These are phyloP conservation scores for Scheffersomyces lignicola DNA, from an alignment of 1,139 yeast species.

Conservation along the genomic window DNA sequence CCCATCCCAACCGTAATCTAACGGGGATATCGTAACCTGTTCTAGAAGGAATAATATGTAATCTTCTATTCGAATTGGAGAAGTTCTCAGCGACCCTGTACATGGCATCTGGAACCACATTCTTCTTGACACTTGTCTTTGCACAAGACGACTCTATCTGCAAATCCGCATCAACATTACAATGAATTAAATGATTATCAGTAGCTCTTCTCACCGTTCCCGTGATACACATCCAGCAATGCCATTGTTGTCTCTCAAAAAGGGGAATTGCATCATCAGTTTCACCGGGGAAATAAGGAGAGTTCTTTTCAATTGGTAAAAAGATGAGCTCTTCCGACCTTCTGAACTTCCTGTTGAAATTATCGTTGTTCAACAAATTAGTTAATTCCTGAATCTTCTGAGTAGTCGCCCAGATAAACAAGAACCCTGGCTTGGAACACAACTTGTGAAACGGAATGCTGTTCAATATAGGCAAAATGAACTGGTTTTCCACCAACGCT, in stretches of 20 bases:
- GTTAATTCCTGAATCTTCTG: constrained; percentile 66
- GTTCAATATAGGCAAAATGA: constrained; percentile 57
- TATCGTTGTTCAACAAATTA: constrained; percentile 53
- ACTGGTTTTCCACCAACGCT: constrained; percentile 72
- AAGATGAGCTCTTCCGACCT: constrained; percentile 84
- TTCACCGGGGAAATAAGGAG: constrained; percentile 58
- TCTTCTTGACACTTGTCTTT: constrained; percentile 10
- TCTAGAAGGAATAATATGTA: constrained; percentile 78
- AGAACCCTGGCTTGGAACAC: constrained; percentile 81
- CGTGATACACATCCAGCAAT: constrained; percentile 96
- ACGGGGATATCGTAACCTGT: constrained; percentile 66
- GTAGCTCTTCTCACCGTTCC: constrained; percentile 88
- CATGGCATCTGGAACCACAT: constrained; percentile 68
- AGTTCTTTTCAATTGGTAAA: constrained; percentile 58
- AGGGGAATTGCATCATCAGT: constrained; percentile 19
- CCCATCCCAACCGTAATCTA: constrained; percentile 85
- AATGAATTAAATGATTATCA: constrained; percentile 82
- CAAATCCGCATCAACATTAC: constrained; percentile 89
- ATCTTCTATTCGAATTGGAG: constrained; percentile 73
- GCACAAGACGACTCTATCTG: constrained; percentile 48
- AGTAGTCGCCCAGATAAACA: constrained; percentile 85
- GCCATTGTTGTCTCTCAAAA: constrained; percentile 69
- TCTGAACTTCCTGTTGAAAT: constrained; percentile 75
- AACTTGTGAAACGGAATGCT: constrained; percentile 70
- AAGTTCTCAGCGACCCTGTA: constrained; percentile 90